phyloP scores from a whole-genome alignment of 805 yeast genomes.

The Hemisphaericaspora nanyangensis region DNA sequence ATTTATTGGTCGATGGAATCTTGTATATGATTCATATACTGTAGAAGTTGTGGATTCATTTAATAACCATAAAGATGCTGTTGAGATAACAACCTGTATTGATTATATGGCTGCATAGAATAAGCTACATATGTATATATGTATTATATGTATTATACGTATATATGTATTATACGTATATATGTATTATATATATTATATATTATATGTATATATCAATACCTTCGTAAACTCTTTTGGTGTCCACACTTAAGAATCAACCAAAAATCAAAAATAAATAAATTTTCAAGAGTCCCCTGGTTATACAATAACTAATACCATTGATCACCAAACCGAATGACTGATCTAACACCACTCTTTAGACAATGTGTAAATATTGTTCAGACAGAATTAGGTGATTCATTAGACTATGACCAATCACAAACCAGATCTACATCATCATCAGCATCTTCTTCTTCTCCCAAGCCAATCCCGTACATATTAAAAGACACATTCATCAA shows the following conservation, averaged over 20 bases:
- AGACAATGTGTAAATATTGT: constrained; percentile 45
- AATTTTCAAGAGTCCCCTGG: no score
- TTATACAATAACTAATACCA: no score
- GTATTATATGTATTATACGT: not conserved
- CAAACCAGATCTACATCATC: no score
- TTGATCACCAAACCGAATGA: no score
- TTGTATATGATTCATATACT: constrained; percentile 33
- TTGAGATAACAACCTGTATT: constrained; percentile 29
- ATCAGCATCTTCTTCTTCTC: no score
- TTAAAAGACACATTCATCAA: constrained; percentile 38
- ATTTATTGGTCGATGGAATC: constrained; percentile 38
- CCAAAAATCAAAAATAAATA: no score
- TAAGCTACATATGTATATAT: no score
- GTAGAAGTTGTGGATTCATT: constrained; percentile 12
- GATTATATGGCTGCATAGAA: constrained; percentile 24
- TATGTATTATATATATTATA: no score
- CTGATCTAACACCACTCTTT: constrained; percentile 48
- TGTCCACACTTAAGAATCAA: no score
- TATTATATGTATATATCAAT: no score
- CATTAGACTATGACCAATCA: not conserved
- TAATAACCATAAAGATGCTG: constrained; percentile 19
- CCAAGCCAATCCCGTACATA: constrained; percentile 7
- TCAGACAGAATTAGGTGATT: constrained; percentile 23
- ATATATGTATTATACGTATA: no score
- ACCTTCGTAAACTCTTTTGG: no score